Conservation (phyloP, 208 protist species). For the Trypanosoma caninum region DNA sequence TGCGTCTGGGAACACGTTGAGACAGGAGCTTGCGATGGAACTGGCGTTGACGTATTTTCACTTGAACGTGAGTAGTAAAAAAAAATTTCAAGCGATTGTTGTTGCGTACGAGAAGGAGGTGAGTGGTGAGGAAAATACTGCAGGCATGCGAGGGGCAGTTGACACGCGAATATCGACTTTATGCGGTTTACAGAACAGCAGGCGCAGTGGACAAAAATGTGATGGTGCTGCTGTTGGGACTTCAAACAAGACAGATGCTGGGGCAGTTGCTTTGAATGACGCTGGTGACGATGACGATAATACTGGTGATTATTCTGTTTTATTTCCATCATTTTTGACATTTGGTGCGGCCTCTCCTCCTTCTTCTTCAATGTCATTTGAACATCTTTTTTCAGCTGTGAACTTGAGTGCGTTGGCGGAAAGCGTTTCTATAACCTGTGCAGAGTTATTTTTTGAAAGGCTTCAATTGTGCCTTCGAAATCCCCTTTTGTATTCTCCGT, state of each 20-base stretch:
- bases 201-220: background rate
- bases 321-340: background rate
- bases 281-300: conserved; percentile 11
- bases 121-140: background rate
- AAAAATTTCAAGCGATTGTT: conserved; percentile 16
- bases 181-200: background rate
- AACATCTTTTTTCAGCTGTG: conserved; percentile 7
- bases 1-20: background rate
- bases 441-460: conserved; percentile 16
- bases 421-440: conserved; percentile 6
- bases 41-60: conserved; percentile 20
- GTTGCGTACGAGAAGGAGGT: conserved; percentile 1
- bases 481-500: conserved; percentile 26
- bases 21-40: background rate
- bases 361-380: background rate
- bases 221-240: background rate
- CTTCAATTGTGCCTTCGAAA: conserved; percentile 27
- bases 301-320: background rate
- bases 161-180: background rate
- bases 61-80: conserved; percentile 8
- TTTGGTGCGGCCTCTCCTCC: background rate
- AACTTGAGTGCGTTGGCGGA: conserved; percentile 19
- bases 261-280: background rate
- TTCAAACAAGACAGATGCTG: background rate
- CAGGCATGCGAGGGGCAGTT: background rate